A percentile compares a stretch with the other conserved stretches of the same genome.
These are phyloP conservation scores for Termitomyces sp. DNA, from an alignment of 768 basidiomycete genomes.

Conservation along the genomic window DNA sequence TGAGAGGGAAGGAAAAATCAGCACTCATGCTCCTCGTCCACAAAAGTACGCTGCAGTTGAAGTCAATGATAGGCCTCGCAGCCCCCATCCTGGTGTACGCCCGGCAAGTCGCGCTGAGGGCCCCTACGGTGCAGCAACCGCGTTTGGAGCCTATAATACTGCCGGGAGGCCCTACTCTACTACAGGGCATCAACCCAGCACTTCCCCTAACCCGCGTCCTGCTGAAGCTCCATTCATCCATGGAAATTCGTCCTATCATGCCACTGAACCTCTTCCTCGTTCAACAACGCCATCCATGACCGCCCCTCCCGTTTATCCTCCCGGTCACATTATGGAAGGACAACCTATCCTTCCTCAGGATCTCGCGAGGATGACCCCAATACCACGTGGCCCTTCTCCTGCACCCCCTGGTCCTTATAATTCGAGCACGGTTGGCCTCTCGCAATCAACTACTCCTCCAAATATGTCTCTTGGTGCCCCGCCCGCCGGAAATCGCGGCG, in stretches of 20 bases:
- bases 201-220: constrained; percentile 41
- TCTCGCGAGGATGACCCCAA: constrained; percentile 46
- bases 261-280: constrained; percentile 1
- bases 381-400: constrained; percentile 30
- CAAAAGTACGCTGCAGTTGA: constrained; percentile 41
- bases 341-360: constrained; percentile 30
- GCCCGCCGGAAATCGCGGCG: constrained; percentile 22
- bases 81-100: constrained; percentile 30
- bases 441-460: constrained; percentile 25
- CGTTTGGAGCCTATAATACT: constrained; percentile 25
- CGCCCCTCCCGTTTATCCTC: constrained; percentile 39
- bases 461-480: constrained; percentile 21
- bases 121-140: constrained; percentile 23
- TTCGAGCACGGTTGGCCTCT: constrained; percentile 12
- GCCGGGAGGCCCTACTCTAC: constrained; percentile 15
- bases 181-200: constrained; percentile 12
- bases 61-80: constrained; percentile 30
- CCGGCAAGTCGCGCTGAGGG: constrained; percentile 18
- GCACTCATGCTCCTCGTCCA: constrained; percentile 27
- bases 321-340: constrained; percentile 53
- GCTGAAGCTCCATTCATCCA: constrained; percentile 33
- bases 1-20: constrained; percentile 29
- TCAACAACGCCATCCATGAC: constrained; percentile 36
- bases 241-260: constrained; percentile 6
- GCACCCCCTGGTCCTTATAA: constrained; percentile 14